A percentile compares a stretch with the other conserved stretches of the same genome.
Conservation (phyloP, 2,329 filamentous ascomycete species). For the Botrytis medusae region DNA sequence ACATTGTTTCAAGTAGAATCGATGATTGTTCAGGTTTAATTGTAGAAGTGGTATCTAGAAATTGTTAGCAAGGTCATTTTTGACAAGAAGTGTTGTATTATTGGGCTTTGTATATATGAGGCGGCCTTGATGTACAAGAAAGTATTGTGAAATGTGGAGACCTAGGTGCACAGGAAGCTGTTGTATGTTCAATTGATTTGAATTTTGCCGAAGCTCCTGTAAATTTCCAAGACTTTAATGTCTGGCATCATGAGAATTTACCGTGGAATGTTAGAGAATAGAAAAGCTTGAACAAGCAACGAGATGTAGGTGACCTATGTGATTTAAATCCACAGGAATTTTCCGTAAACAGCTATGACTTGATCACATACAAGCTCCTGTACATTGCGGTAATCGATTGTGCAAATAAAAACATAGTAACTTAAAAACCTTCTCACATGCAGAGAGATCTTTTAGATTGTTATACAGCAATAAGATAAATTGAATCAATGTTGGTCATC, state of each 20-base stretch:
- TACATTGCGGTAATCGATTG: not conserved
- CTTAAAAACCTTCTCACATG: fast-evolving
- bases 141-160: not conserved
- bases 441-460: not conserved
- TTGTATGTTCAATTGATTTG: not conserved
- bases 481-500: not conserved
- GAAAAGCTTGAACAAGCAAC: not conserved
- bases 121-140: not conserved
- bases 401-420: not conserved
- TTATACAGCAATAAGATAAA: not conserved
- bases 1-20: not conserved
- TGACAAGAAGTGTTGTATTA: not conserved
- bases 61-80: not conserved
- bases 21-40: not conserved
- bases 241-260: not conserved
- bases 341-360: not conserved
- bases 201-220: not conserved
- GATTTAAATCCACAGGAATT: not conserved
- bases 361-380: not conserved
- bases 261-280: not conserved
- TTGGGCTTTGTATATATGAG: not conserved
- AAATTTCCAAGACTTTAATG: not conserved
- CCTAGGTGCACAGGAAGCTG: not conserved
- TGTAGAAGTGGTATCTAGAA: not conserved
- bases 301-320: not conserved